Conservation (phyloP, 2,329 filamentous ascomycete genomes). For the Penicillium sp. region DNA sequence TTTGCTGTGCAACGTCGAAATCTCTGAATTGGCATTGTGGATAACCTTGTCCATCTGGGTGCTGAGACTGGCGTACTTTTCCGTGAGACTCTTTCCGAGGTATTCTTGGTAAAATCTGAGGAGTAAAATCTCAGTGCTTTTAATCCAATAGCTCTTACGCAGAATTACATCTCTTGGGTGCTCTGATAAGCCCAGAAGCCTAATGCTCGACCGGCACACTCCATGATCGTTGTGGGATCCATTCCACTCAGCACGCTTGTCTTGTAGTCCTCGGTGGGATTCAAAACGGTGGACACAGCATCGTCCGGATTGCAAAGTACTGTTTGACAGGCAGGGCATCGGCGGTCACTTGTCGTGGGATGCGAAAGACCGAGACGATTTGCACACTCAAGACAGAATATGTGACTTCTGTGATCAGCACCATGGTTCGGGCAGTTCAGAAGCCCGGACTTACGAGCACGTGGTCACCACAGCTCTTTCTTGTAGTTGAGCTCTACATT, state of each 20-base stretch:
- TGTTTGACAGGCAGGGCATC: constrained; percentile 71
- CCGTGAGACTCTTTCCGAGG: constrained; percentile 62
- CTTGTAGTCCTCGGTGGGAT: constrained; percentile 83
- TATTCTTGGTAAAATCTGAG: constrained; percentile 69
- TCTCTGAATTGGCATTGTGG: constrained; percentile 68
- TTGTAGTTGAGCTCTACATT: constrained; percentile 63
- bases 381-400: constrained; percentile 76
- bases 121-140: constrained; percentile 2
- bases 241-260: constrained; percentile 78
- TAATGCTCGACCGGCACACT: constrained; percentile 72
- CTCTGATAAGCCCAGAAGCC: constrained; percentile 84
- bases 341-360: constrained; percentile 47
- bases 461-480: constrained; percentile 78
- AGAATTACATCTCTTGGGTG: constrained; percentile 68
- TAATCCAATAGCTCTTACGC: too few species aligned
- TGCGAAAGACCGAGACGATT: constrained; percentile 57
- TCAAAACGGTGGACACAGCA: constrained; percentile 64
- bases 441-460: constrained; percentile 59
- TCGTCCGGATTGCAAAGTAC: constrained; percentile 67
- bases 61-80: constrained; percentile 62
- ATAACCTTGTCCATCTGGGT: constrained; percentile 66
- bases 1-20: constrained; percentile 59
- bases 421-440: background rate
- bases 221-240: constrained; percentile 74
- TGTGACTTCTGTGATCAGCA: constrained; percentile 54